Base-by-base conservation (phyloP, 331 rosid genomes). In the Quercus tomentella region DNA sequence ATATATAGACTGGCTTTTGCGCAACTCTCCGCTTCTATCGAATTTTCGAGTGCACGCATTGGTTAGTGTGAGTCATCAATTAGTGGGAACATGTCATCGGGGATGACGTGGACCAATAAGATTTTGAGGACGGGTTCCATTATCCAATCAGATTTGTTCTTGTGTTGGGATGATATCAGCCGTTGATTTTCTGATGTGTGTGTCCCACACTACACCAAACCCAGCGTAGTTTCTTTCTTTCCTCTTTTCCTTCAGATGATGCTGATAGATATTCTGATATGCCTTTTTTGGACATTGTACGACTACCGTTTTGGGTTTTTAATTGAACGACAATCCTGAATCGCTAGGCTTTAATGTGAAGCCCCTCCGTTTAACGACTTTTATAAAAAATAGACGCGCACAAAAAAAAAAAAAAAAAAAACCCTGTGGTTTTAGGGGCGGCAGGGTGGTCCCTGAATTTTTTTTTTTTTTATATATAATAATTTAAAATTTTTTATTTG, bases 21-120 rank as follows among this genome's bases (percentile, higher is more conserved):
- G 85, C 67, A 70, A 35, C 2, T 37, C 7, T 28, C 87, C 79
- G 84, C 73, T 67, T 73, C 76, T 26, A 49, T 9, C 16, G 65
- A 20, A 52, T 31, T 67, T 52, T 41, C 14, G 49, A 41, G 49
- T 41, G 49, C 49, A 9, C 14, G 49, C 49, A 41, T 41, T 41
- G 49, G 49, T 12, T 41, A n/a, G 8, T n/a, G 18, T 41, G 63
- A 41, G 28, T 72, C 70, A 51, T 73, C 81, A 45, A 63, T 69
- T 67, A 80, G 77, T 62, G 77, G 21, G 84, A 87, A 80, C 92
- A 85, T 88, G 97, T 93, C 97, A 93, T 57, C 2, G 0, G 0
- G 10, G 76, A 22, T 89, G 90, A 93, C 82, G 86, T 93, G 97
- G 91, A 72, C 97, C 97, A 93, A 93, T 91, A 21, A 77, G 0